phyloP scores from a whole-genome alignment of 768 basidiomycete genomes.

The Rhizopogon vinicolor region DNA sequence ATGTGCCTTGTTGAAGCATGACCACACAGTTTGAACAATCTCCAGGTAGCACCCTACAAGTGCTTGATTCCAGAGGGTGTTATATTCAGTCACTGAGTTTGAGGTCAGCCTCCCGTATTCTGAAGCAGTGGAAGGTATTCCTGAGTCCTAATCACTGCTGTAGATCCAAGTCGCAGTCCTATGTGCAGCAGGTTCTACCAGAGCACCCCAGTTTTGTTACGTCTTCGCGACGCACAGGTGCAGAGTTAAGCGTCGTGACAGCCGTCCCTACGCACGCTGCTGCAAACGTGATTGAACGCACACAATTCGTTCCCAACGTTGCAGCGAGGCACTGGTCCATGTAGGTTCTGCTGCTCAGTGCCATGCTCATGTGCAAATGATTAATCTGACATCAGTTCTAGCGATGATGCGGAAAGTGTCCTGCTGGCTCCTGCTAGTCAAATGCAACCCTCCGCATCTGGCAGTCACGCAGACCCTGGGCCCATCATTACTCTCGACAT shows the following conservation, averaged over 20 bases:
- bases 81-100: neutral
- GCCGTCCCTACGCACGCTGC: neutral
- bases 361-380: neutral
- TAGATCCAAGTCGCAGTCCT: neutral
- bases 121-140: neutral
- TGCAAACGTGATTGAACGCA: neutral
- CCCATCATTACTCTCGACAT: neutral
- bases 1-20: neutral
- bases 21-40: neutral
- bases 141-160: neutral
- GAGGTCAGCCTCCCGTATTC: neutral
- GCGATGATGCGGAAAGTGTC: neutral
- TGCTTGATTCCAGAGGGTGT: neutral
- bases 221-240: neutral
- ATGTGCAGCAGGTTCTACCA: neutral
- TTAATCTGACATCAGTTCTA: neutral
- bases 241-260: no score
- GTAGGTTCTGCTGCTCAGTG: neutral
- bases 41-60: neutral
- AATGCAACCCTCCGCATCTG: neutral
- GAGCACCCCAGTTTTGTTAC: neutral
- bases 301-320: neutral
- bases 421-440: neutral
- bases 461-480: neutral
- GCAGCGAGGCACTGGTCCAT: neutral